Percentiles rank a stretch among this genome's conserved stretches.
phyloP scores from a whole-genome alignment of 2,329 filamentous ascomycete species.

The Aspergillus sergii region DNA sequence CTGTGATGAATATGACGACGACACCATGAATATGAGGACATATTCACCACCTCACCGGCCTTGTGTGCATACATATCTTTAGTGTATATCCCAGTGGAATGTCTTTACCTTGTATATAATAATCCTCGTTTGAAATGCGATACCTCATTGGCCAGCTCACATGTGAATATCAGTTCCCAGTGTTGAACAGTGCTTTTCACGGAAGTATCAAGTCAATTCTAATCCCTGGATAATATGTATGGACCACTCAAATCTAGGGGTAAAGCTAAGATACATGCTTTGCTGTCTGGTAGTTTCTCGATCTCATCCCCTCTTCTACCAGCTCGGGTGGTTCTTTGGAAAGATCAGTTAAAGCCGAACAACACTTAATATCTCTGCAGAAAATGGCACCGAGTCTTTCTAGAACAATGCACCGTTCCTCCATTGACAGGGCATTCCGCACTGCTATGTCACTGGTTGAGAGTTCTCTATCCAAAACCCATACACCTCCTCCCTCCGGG shows the following conservation, averaged over 20 bases:
- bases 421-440: conserved; percentile 11
- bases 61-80: neutral
- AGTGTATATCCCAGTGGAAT: neutral
- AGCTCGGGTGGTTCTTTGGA: neutral
- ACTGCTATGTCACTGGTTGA: neutral
- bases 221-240: neutral
- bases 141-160: neutral
- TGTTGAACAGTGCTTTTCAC: neutral
- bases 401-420: conserved; percentile 4
- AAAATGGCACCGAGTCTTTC: conserved; percentile 1
- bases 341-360: conserved; percentile 3
- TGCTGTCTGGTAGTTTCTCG: neutral
- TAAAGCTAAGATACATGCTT: neutral
- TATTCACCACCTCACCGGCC: neutral
- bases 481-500: neutral
- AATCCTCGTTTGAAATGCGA: neutral
- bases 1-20: neutral
- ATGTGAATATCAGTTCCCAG: neutral
- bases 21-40: neutral
- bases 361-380: neutral
- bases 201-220: neutral
- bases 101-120: neutral
- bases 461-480: conserved; percentile 1
- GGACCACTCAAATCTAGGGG: neutral
- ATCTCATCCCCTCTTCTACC: neutral